Conservation (phyloP, 805 yeast species). For the Saccharomyces jurei region DNA sequence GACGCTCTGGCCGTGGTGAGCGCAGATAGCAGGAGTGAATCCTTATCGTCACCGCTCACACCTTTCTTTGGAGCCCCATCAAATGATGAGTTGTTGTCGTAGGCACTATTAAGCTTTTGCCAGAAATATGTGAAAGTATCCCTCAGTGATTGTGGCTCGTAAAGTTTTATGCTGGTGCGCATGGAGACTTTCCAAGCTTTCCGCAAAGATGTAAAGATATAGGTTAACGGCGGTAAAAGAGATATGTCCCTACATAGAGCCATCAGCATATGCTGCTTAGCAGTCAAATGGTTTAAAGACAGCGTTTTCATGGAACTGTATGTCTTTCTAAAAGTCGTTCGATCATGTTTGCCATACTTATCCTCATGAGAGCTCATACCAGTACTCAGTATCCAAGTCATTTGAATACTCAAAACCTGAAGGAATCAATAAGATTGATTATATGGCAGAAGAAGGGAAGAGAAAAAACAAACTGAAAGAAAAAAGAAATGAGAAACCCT, state of each 20-base stretch:
- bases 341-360: constrained; percentile 16
- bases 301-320: constrained; percentile 41
- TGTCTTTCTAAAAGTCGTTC: constrained; percentile 9
- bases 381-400: not conserved
- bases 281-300: constrained; percentile 64
- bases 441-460: not conserved
- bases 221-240: constrained; percentile 55
- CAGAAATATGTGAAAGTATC: constrained; percentile 15
- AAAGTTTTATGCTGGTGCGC: constrained; percentile 14
- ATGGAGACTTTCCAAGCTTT: constrained; percentile 21
- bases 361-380: constrained; percentile 10
- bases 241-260: constrained; percentile 77
- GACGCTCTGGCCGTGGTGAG: constrained; percentile 59
- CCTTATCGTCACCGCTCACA: constrained; percentile 6
- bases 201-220: constrained; percentile 39
- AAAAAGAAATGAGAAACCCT: not conserved
- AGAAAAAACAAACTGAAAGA: not conserved
- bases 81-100: constrained; percentile 7
- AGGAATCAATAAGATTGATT: not conserved
- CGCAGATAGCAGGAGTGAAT: constrained; percentile 16
- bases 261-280: constrained; percentile 65
- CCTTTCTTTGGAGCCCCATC: constrained; percentile 5
- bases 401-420: not conserved
- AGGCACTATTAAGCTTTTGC: constrained; percentile 19
- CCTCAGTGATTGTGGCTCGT: constrained; percentile 20